Evolutionary conservation across 768 basidiomycete species (phyloP).

Genomic region (Podaxis sp.): DNA sequence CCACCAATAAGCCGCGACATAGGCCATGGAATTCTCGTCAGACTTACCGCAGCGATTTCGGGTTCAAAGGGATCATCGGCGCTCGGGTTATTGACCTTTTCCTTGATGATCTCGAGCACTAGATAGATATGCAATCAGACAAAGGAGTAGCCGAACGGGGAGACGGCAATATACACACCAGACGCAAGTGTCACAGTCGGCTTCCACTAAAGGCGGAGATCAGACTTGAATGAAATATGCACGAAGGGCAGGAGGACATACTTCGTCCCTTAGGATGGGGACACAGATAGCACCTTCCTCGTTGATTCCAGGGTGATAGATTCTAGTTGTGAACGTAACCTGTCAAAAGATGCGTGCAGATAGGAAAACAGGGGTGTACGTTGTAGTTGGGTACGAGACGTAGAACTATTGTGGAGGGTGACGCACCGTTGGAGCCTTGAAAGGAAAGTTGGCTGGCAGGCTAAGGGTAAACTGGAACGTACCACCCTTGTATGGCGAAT

Average conservation of each 20-base stretch:
- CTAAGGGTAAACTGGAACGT: conserved; percentile 72
- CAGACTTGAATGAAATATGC: conserved; percentile 10
- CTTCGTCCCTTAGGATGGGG: conserved; percentile 82
- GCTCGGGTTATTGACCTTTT: conserved; percentile 86
- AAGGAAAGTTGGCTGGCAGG: conserved; percentile 83
- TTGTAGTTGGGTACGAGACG: neutral
- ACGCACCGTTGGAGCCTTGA: conserved; percentile 79
- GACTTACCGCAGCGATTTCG: conserved; percentile 76
- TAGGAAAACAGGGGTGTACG: conserved; percentile 11
- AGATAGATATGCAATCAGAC: conserved; percentile 9
- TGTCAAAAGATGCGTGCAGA: conserved; percentile 29
- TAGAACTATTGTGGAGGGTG: neutral
- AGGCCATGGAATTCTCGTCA: neutral
- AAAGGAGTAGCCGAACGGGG: neutral
- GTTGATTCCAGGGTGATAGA: conserved; percentile 90
- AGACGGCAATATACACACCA: conserved; percentile 39
- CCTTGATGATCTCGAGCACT: conserved; percentile 78
- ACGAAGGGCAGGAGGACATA: conserved; percentile 32
- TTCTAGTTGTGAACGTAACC: conserved; percentile 84
- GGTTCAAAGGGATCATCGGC: conserved; percentile 89
- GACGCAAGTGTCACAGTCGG: conserved; percentile 73
- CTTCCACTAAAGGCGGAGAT: conserved; percentile 64
- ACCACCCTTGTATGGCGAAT: conserved; percentile 83
- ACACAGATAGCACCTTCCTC: conserved; percentile 87
- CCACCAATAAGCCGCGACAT: neutral